A percentile compares a stretch with the other conserved stretches of the same genome.
These are phyloP conservation scores for Musa acuminata DNA, from an alignment of 176 grass and related monocot genomes.

Conservation along the genomic window DNA sequence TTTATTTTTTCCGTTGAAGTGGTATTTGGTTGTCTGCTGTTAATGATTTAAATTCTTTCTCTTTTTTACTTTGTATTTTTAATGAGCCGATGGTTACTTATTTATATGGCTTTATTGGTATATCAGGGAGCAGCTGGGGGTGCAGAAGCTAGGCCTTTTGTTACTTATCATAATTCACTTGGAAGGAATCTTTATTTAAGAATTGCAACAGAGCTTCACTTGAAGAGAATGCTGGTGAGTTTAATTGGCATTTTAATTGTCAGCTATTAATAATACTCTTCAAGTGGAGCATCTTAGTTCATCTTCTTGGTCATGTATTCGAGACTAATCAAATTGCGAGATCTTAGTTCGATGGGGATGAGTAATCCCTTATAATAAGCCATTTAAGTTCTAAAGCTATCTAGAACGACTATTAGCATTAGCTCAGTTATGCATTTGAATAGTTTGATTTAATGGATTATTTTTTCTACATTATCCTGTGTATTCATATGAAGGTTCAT, in stretches of 20 bases:
- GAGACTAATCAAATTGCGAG: not conserved
- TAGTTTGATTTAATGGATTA: not conserved
- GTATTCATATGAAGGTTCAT: no score
- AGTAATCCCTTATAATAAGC: not conserved
- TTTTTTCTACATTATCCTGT: no score
- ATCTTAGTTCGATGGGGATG: not conserved
- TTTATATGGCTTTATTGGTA: slow-evolving; percentile 17
- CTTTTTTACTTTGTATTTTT: slow-evolving; percentile 18
- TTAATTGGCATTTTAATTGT: slow-evolving; percentile 23
- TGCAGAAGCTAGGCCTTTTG: slow-evolving; percentile 94
- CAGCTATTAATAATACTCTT: slow-evolving; percentile 1
- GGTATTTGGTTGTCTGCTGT: no score
- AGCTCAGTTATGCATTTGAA: not conserved
- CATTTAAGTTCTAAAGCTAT: not conserved
- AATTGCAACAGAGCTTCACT: slow-evolving; percentile 91
- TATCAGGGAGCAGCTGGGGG: slow-evolving; percentile 81
- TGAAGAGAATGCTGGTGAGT: slow-evolving; percentile 98
- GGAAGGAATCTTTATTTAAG: slow-evolving; percentile 99
- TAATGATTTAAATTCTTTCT: not conserved
- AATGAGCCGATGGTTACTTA: slow-evolving; percentile 5
- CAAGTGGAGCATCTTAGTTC: not conserved
- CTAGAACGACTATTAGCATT: not conserved
- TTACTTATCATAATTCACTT: slow-evolving; percentile 95
- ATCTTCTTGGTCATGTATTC: not conserved
- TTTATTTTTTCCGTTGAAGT: no score